Evolutionary conservation across 2,329 filamentous ascomycete genomes (phyloP).

Genomic region (Thelonectria blattea): DNA sequence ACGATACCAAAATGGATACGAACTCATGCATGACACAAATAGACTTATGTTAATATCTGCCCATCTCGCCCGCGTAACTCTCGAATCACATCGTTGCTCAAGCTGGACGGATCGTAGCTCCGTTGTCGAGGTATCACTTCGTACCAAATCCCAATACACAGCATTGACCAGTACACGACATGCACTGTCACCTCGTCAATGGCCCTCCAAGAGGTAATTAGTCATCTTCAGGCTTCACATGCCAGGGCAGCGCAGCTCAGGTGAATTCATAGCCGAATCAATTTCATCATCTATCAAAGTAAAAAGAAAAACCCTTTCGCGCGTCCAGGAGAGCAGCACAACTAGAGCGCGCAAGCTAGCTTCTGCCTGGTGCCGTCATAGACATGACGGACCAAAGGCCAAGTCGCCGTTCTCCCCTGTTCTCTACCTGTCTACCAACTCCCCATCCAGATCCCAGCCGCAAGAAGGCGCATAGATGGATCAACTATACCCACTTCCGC

Average conservation of each 20-base stretch:
- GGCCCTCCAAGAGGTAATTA: neutral
- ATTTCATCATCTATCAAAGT: slow-evolving; percentile 43
- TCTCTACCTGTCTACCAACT: slow-evolving; percentile 46
- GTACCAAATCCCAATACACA: neutral
- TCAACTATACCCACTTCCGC: slow-evolving; percentile 27
- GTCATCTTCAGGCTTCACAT: neutral
- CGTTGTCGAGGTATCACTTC: neutral
- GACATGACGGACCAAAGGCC: slow-evolving; percentile 5
- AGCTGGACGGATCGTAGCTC: neutral
- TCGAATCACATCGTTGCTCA: neutral
- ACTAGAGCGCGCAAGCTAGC: slow-evolving; percentile 17
- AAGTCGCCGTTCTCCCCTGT: slow-evolving; percentile 29
- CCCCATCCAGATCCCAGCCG: slow-evolving; percentile 40
- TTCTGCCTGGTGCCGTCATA: slow-evolving; percentile 14
- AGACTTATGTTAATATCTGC: slow-evolving; percentile 31
- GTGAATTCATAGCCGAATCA: slow-evolving; percentile 35
- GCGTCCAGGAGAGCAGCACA: slow-evolving; percentile 21
- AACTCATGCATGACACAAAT: slow-evolving; percentile 29
- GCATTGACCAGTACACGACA: neutral
- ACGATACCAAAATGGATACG: slow-evolving; percentile 29
- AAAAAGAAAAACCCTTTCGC: slow-evolving; percentile 26
- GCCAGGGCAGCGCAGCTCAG: neutral
- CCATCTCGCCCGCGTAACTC: neutral
- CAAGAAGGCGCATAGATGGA: slow-evolving; percentile 35
- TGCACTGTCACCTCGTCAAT: neutral